phyloP scores from a whole-genome alignment of 176 grass and related monocot species.

The Eragrostis nindensis region DNA sequence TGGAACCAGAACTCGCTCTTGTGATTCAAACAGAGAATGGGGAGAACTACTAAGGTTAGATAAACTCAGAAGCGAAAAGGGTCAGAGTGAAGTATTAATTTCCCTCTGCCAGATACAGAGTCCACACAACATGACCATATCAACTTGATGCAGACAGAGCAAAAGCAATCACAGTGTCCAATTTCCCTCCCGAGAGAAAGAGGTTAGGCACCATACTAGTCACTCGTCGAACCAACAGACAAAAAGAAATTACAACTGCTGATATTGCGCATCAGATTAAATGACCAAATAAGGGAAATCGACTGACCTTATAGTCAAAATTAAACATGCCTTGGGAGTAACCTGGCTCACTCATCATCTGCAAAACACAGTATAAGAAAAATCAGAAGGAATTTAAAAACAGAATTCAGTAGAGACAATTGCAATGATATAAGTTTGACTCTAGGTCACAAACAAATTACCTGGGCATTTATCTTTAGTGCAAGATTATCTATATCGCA shows the following conservation, averaged over 20 bases:
- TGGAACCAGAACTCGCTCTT: not conserved
- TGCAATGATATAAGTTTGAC: not conserved
- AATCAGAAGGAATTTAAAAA: conserved; percentile 25
- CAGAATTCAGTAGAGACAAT: not conserved
- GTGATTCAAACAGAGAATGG: not conserved
- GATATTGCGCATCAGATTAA: conserved; percentile 11
- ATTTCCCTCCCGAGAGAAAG: conserved; percentile 22
- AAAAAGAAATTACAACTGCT: not conserved
- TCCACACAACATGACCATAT: not conserved
- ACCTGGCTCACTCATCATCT: conserved; percentile 74
- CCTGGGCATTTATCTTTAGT: conserved; percentile 75
- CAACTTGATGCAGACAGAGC: not conserved
- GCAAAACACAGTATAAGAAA: conserved; percentile 40
- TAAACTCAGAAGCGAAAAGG: conserved; percentile 6
- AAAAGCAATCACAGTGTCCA: not conserved
- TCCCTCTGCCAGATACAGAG: conserved; percentile 1
- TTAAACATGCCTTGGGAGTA: conserved; percentile 63
- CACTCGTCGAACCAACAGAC: conserved; percentile 6
- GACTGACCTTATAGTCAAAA: conserved; percentile 74
- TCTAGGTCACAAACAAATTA: conserved; percentile 23
- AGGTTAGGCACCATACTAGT: not conserved
- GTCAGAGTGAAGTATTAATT: not conserved
- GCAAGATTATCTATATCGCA: conserved; percentile 58
- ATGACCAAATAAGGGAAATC: conserved; percentile 18
- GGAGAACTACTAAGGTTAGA: not conserved